Evolutionary conservation across 1,139 yeast species (phyloP).

Genomic region (Hemisphaericaspora xylanilytica): DNA sequence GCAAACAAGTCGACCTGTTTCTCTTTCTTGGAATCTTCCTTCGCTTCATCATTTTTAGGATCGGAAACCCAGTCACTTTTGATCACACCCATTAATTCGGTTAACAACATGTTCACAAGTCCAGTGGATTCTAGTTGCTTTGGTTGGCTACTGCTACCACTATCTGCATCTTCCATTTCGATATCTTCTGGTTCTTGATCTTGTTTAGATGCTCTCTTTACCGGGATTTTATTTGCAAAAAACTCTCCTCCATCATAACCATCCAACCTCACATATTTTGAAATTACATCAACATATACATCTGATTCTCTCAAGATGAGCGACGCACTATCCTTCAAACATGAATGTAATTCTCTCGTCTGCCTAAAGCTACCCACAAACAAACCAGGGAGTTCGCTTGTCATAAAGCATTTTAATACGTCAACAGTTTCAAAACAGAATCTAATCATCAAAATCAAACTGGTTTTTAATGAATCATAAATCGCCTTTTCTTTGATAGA

Average conservation of each 20-base stretch:
- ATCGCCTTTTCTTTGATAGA: conserved; percentile 8
- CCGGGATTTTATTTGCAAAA: conserved; percentile 18
- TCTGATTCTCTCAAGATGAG: conserved; percentile 60
- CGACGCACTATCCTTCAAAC: conserved; percentile 55
- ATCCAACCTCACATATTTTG: conserved; percentile 48
- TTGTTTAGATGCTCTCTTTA: conserved; percentile 15
- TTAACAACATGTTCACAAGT: conserved; percentile 57
- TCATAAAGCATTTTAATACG: conserved; percentile 49
- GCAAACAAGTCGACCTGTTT: conserved; percentile 30
- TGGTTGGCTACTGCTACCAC: conserved; percentile 1
- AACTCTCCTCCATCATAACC: conserved; percentile 39
- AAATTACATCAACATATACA: conserved; percentile 51
- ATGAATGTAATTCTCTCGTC: conserved; percentile 47
- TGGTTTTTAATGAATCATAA: conserved; percentile 15
- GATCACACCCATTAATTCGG: conserved; percentile 60
- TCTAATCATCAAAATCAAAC: conserved; percentile 49
- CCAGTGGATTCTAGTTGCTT: conserved; percentile 45
- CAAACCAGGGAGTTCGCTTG: conserved; percentile 43
- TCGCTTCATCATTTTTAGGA: conserved; percentile 20
- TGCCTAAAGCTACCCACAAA: conserved; percentile 26
- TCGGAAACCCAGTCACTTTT: conserved; percentile 50
- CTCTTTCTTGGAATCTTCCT: conserved; percentile 18
- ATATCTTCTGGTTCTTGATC: conserved; percentile 25
- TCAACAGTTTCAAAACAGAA: conserved; percentile 66
- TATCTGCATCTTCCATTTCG: conserved; percentile 25